Base-by-base conservation (phyloP, 495 filamentous ascomycete species). In the Peziza echinospora region DNA sequence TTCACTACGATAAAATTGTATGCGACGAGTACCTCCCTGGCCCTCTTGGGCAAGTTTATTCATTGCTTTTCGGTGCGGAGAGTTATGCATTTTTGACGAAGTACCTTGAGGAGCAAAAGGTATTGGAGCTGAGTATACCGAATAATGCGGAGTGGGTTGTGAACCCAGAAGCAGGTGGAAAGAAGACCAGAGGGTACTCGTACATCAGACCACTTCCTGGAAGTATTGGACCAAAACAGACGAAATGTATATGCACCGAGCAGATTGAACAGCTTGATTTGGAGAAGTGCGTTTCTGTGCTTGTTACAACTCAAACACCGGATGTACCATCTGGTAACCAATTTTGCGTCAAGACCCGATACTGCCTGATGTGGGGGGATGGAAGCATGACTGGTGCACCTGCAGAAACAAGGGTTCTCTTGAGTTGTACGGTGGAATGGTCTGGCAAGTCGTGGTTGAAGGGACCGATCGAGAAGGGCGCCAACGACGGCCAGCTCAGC, bases 361-460 rank as follows among this genome's bases (percentile, higher is more conserved):
- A 94, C 53, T 91, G 91, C 51, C 69, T 99, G 6, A 82, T 78
- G 34, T 99, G 89, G 89, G 85, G 75, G 2, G 68, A 89, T 24
- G 76, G 73, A 46, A 37, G 30, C 30, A 37, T 37, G 30, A 37
- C 30, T 13, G 91, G 91, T 52, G 65, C 76, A 21, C 10, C 21
- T 10, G 21, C n/a, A 5, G 16, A 43, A 43, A 99, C 91, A 0
- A 71, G 82, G 25, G 63, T 99, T 23, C 68, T 86, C 22, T 75
- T 84, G 62, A 92, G 76, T 47, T 93, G 82, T 61, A 77, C 77
- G 0, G 81, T 96, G 43, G 89, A 96, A 57, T 99, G 89, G 89
- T 75, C 80, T 0, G 86, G 89, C 46, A 99, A 99, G 68, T 93
- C 84, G 64, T 99, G 91, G 89, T 60, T 96, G 30, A 96, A 93